Evolutionary conservation across 163 green algal genomes (phyloP), one percentile per base, ranked within the genome.

Genomic region (Volvox carteri): DNA sequence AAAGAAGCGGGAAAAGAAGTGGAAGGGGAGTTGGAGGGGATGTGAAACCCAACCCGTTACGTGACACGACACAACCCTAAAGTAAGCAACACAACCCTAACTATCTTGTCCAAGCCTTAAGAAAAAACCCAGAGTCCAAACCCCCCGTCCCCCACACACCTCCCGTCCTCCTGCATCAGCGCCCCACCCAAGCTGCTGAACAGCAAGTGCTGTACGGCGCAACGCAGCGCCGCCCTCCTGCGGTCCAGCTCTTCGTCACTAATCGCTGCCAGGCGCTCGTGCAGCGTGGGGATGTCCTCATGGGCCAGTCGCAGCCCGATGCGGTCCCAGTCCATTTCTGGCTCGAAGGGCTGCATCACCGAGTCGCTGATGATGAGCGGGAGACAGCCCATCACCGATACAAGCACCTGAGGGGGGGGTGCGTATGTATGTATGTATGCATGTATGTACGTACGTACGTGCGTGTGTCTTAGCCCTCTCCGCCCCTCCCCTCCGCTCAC

Each of bases 301-400:
- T 80, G 18, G 8, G n/a, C 12, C 41, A 90, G n/a, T 42, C 68
- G 46, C 58, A 90, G 56, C 1, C 52, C n/a, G 73, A 90, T 85
- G 28, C 7, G 19, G 56, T 68, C 23, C 85, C 85, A 90, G 73
- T 90, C 74, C 73, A 90, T 80, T 30, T 85, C 58, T 19, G 85
- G 85, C 74, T 90, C 85, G n/a, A 90, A 90, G 72, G 85, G 73
- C 85, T 90, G 85, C 74, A 86, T 46, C 35, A 90, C 85, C 12
- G 33, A 8, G 46, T 90, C 85, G 33, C 46, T 52, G 33, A 90
- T 60, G 23, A 78, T 50, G 42, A 90, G 44, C 16, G 85, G 85
- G 30, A 90, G 52, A 58, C 85, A 90, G 85, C 85, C 85, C 74
- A 85, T 73, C 12, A 86, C 21, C 28, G 81, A 44, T 4, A 30